A percentile compares a stretch with the other conserved stretches of the same genome.
phyloP scores from a whole-genome alignment of 129 eudicot species.

The Heracleum sosnowskyi region DNA sequence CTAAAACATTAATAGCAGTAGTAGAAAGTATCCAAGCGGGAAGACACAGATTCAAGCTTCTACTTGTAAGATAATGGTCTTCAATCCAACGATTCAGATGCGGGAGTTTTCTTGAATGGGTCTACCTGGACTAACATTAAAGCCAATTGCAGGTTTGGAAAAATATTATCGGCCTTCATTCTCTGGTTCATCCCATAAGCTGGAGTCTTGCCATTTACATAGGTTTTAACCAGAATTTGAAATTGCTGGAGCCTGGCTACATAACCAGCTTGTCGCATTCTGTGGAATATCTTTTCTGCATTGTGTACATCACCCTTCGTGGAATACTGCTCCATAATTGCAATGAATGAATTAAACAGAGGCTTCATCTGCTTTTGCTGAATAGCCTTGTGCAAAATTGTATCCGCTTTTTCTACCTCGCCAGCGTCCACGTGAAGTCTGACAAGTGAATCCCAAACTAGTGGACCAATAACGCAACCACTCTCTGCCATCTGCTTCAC shows the following conservation, averaged over 20 bases:
- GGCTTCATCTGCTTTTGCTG: slow-evolving; percentile 41
- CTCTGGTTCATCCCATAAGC: slow-evolving; percentile 73
- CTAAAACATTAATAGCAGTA: neutral
- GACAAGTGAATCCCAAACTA: slow-evolving; percentile 66
- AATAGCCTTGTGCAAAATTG: slow-evolving; percentile 47
- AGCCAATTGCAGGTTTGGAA: slow-evolving; percentile 36
- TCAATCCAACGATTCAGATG: slow-evolving; percentile 58
- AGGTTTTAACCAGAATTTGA: slow-evolving; percentile 38
- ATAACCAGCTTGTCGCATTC: slow-evolving; percentile 67
- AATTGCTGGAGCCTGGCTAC: slow-evolving; percentile 28
- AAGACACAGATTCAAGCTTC: neutral
- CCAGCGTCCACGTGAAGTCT: slow-evolving; percentile 64
- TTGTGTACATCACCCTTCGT: slow-evolving; percentile 68
- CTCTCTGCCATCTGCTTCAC: slow-evolving; percentile 57
- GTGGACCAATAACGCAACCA: slow-evolving; percentile 55
- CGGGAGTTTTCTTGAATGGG: slow-evolving; percentile 37
- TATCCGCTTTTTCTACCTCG: slow-evolving; percentile 71
- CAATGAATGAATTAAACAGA: slow-evolving; percentile 29
- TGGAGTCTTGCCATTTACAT: slow-evolving; percentile 50
- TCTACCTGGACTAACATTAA: slow-evolving; percentile 42
- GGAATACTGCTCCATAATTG: slow-evolving; percentile 61
- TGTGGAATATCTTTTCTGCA: slow-evolving; percentile 60
- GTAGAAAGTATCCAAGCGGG: neutral
- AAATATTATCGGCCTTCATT: slow-evolving; percentile 61
- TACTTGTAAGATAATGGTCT: slow-evolving; percentile 12